phyloP scores from a whole-genome alignment of 768 basidiomycete species.

The Lactarius deliciosus region DNA sequence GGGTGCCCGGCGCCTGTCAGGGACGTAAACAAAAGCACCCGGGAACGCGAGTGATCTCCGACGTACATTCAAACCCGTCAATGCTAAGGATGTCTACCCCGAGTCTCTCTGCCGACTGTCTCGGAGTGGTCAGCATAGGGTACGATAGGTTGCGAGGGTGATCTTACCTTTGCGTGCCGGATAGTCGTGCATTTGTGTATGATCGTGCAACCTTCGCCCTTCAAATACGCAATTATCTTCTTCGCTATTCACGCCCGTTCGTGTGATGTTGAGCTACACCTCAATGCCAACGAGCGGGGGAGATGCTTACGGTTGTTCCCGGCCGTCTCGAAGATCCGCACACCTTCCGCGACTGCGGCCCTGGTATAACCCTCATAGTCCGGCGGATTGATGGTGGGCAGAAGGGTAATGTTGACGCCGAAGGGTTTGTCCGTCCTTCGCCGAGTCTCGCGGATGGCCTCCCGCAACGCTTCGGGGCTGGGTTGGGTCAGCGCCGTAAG shows the following conservation, averaged over 20 bases:
- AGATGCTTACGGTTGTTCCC: conserved; percentile 76
- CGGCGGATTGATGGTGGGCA: conserved; percentile 87
- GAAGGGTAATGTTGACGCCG: conserved; percentile 83
- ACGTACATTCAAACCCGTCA: conserved; percentile 86
- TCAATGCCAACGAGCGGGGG: not conserved
- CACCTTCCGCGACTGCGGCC: conserved; percentile 81
- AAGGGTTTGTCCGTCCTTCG: conserved; percentile 71
- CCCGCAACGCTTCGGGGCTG: conserved; percentile 73
- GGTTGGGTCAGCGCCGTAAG: conserved; percentile 90
- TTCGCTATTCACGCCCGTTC: conserved; percentile 50
- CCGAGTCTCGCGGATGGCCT: conserved; percentile 76
- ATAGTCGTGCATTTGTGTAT: conserved; percentile 91
- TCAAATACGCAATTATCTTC: conserved; percentile 76
- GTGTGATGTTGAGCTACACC: conserved; percentile 1
- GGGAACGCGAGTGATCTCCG: not conserved
- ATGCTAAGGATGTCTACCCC: conserved; percentile 89
- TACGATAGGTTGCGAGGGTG: not conserved
- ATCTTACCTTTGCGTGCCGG: conserved; percentile 72
- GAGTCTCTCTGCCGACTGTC: conserved; percentile 60
- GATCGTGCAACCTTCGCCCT: conserved; percentile 72
- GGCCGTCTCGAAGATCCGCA: conserved; percentile 90
- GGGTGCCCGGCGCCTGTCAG: conserved; percentile 86
- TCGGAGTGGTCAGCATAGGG: not conserved
- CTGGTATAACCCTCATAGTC: conserved; percentile 85
- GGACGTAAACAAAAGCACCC: not conserved